Evolutionary conservation across 805 yeast species (phyloP), one percentile per base, ranked within the genome.

Genomic region (Ogataea angusta): DNA sequence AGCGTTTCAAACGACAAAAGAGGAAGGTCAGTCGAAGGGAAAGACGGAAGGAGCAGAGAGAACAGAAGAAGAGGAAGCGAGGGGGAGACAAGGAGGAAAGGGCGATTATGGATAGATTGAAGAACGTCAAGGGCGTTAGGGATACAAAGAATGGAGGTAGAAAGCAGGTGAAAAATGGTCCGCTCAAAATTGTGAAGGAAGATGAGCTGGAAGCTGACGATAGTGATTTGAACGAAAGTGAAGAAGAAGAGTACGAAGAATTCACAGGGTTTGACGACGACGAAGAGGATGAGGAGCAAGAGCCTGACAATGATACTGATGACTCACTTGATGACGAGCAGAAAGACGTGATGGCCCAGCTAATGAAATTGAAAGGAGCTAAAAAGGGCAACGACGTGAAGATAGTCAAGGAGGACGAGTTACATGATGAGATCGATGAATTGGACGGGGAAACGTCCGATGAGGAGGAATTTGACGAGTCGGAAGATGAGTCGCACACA

Each of bases 31-130:
- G 57, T 30, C 49, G 73, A 35, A 69, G 68, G 42, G 72, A 68
- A 22, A 56, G 51, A 42, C 57, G 75, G 42, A 68, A 64, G 38
- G 60, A 61, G 33, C 67, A 67, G 33, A 57, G 72, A 29, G 41
- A 48, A 22, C 46, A 49, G 10, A 67, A 66, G 49, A 67, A 67
- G 42, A 61, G 56, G 23, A 36, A 27, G 34, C 30, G 36, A 30
- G 39, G n/a, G 21, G 54, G 62, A 43, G 10, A 30, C 14, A 10
- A 34, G 12, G 36, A 15, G 16, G 29, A 18, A 12, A 15, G 22
- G 33, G 36, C 24, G 12, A 19, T 15, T 27, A 22, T 14, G 21
- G 28, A 31, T 18, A 13, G 12, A 33, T n/a, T 15, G 36, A 19
- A 34, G 31, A 29, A 23, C 6, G 23, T 13, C 10, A 29, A 18